These are phyloP conservation scores for Triticum aestivum DNA, from an alignment of 176 grass and related monocot genomes.

Conservation along the genomic window IWGSC_CS_RefSeq_v2.1 NC_057813.1:664105341-664105840, in stretches of 20 bases:
- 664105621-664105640: conserved; percentile 27
- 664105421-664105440: not conserved
- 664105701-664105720: conserved; percentile 96
- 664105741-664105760: conserved; percentile 14
- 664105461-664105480: not conserved
- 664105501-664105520: conserved; percentile 92
- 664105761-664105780: not conserved
- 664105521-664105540: conserved; percentile 81
- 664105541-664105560: conserved; percentile 70
- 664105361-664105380: not conserved
- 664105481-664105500: conserved; percentile 84
- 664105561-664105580: conserved; percentile 69
- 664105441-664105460: not conserved
- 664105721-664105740: conserved; percentile 70
- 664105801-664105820: not conserved
- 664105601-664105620: conserved; percentile 22
- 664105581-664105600: conserved; percentile 55
- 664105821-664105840: not conserved
- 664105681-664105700: conserved; percentile 91
- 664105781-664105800: not conserved
- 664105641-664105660: conserved; percentile 29
- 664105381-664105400: not conserved
- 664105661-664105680: conserved; percentile 87
- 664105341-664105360: not conserved
- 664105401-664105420: not conserved